These are phyloP conservation scores for Bolboschoenus planiculmis DNA, from an alignment of 176 grass and related monocot genomes.

Conservation along the genomic window DNA sequence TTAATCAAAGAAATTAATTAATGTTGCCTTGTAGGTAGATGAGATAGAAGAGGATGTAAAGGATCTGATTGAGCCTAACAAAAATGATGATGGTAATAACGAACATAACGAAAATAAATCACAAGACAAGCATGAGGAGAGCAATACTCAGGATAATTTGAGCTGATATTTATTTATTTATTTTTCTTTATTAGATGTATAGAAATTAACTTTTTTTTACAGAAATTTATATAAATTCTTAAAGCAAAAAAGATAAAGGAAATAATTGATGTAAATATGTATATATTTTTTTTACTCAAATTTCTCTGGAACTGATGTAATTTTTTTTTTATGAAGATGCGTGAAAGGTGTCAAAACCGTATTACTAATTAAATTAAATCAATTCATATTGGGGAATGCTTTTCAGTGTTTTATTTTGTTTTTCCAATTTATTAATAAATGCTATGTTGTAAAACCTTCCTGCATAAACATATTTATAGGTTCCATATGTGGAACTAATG, in stretches of 20 bases:
- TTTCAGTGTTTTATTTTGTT: too few species aligned
- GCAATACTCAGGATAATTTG: not conserved
- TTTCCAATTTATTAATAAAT: not conserved
- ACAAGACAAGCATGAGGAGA: not conserved
- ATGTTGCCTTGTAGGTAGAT: conserved; percentile 24
- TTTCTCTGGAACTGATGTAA: not conserved
- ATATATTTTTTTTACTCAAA: not conserved
- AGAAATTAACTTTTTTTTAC: not conserved
- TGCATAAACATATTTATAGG: too few species aligned
- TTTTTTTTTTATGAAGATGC: not conserved
- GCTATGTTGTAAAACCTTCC: too few species aligned
- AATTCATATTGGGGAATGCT: not conserved
- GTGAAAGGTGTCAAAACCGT: not conserved
- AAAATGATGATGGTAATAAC: not conserved
- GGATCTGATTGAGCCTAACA: conserved; percentile 27
- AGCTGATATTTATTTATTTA: not conserved
- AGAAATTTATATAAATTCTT: not conserved
- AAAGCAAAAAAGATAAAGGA: not conserved
- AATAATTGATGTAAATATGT: not conserved
- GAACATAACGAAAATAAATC: not conserved
- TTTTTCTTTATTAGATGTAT: not conserved
- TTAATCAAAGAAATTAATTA: not conserved
- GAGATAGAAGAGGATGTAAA: conserved; percentile 48
- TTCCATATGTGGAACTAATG: too few species aligned
- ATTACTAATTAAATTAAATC: not conserved